phyloP scores from a whole-genome alignment of 306 rosid species.

The Trichosanthes cucumerina region DNA sequence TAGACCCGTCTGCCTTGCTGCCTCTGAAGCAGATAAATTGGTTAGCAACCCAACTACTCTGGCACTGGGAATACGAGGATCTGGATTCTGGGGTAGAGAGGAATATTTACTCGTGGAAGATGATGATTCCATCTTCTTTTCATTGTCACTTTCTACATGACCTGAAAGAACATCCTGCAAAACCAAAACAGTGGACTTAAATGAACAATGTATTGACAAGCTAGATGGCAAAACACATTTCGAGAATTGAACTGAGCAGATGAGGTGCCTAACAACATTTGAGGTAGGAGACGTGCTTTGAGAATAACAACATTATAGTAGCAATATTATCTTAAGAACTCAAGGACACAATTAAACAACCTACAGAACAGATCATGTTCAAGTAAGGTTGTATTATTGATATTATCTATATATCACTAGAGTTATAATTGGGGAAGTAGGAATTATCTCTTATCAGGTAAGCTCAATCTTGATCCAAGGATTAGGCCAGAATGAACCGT shows the following conservation, averaged over 20 bases:
- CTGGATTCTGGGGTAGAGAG: conserved; percentile 14
- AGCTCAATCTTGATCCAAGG: neutral
- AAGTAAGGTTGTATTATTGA: neutral
- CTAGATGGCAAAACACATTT: neutral
- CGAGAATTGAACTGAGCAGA: neutral
- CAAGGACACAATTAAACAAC: no score
- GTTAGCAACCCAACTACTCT: conserved; percentile 4
- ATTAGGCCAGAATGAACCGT: neutral
- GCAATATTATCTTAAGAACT: neutral
- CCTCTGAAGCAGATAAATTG: conserved; percentile 8
- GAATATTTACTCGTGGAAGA: conserved; percentile 27
- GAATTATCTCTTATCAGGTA: neutral
- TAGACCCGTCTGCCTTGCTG: conserved; percentile 2
- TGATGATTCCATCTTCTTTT: conserved; percentile 30
- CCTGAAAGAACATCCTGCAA: conserved; percentile 37
- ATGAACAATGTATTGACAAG: neutral
- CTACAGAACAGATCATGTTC: no score
- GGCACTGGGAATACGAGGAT: conserved; percentile 5
- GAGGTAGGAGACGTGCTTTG: neutral
- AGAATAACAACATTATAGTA: neutral
- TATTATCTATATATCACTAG: neutral
- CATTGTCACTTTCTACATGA: conserved; percentile 34
- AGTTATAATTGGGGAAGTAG: neutral
- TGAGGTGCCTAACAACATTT: neutral
- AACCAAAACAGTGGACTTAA: conserved; percentile 15